Conservation (phyloP, 345 rosid species). For the Murraya koenigii region DNA sequence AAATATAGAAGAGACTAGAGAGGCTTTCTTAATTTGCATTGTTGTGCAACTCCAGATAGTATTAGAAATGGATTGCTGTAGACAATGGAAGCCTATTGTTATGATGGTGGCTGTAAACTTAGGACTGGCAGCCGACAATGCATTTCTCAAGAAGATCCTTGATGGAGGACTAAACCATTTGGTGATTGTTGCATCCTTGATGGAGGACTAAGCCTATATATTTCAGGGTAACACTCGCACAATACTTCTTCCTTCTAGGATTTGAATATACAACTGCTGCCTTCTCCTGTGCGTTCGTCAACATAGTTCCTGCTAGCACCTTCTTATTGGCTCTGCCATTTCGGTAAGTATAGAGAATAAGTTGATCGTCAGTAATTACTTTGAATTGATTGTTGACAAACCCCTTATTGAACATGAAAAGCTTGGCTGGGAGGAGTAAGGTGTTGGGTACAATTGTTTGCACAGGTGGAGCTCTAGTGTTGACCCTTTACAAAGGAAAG, state of each 20-base stretch:
- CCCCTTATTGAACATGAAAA: conserved; percentile 31
- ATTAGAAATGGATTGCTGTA: conserved; percentile 26
- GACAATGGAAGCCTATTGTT: conserved; percentile 52
- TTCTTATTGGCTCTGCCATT: conserved; percentile 61
- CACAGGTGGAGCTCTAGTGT: conserved; percentile 51
- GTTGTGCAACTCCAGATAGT: background rate
- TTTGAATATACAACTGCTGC: conserved; percentile 70
- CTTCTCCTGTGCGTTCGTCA: conserved; percentile 53
- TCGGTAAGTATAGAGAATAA: conserved; percentile 30
- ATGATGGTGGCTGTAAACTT: conserved; percentile 56
- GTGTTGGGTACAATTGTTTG: conserved; percentile 51
- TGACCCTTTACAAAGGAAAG: conserved; percentile 51
- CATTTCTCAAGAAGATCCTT: conserved; percentile 58
- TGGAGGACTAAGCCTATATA: conserved; percentile 51
- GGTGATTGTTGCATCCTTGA: conserved; percentile 62
- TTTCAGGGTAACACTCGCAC: conserved; percentile 65
- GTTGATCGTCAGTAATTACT: background rate
- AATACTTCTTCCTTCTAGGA: conserved; percentile 66
- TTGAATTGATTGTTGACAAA: background rate
- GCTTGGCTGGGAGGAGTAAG: conserved; percentile 42
- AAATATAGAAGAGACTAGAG: background rate
- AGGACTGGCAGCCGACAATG: conserved; percentile 54
- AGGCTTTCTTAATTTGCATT: background rate
- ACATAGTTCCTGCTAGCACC: conserved; percentile 64
- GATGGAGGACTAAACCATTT: conserved; percentile 56